Conservation (phyloP, 1,139 yeast genomes). For the Sugiyamaella pinicola region DNA sequence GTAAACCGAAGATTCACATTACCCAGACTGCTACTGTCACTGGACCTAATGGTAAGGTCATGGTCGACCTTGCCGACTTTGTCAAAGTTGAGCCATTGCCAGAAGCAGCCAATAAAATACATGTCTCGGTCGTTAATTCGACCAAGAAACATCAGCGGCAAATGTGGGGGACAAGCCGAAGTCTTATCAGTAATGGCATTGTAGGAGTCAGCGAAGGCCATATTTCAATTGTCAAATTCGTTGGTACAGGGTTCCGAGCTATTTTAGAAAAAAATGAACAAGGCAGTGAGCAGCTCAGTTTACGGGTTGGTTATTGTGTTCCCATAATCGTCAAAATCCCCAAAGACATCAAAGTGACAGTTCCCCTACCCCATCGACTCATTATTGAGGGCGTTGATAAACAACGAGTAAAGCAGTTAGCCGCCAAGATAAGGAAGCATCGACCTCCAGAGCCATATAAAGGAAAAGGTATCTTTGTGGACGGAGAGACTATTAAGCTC, state of each 20-base stretch:
- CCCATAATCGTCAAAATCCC: conserved; percentile 69
- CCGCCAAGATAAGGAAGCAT: conserved; percentile 81
- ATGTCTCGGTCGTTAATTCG: conserved; percentile 60
- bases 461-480: conserved; percentile 95
- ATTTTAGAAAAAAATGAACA: conserved; percentile 57
- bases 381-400: conserved; percentile 85
- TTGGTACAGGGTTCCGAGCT: conserved; percentile 97
- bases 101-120: conserved; percentile 42
- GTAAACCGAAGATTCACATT: conserved; percentile 57
- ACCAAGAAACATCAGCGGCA: conserved; percentile 69
- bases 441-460: conserved; percentile 98
- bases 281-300: conserved; percentile 62
- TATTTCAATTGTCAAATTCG: conserved; percentile 80
- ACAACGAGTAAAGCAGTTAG: conserved; percentile 84
- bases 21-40: conserved; percentile 63
- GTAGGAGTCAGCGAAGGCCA: conserved; percentile 94
- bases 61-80: conserved; percentile 72
- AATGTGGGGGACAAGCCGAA: conserved; percentile 95
- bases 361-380: conserved; percentile 88
- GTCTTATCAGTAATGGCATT: conserved; percentile 73
- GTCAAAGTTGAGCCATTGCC: conserved; percentile 47
- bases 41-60: conserved; percentile 80
- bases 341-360: conserved; percentile 66
- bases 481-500: conserved; percentile 85
- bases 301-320: conserved; percentile 85